These are phyloP conservation scores for Leccinellum rugosiceps DNA, from an alignment of 768 basidiomycete genomes.

Conservation along the genomic window DNA sequence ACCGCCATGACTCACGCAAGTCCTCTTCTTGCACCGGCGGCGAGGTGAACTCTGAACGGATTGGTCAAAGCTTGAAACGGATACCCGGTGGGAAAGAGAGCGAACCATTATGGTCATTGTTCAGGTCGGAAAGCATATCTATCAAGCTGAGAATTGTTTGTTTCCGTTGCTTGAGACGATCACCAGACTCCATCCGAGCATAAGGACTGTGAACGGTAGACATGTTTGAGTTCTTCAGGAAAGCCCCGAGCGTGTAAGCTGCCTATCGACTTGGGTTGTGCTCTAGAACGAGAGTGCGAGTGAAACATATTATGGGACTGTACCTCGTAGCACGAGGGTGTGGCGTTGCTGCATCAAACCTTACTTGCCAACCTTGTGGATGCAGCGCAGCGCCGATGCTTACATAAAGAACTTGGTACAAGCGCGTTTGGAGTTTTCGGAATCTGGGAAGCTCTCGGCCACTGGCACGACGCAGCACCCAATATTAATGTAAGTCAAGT, in stretches of 20 bases:
- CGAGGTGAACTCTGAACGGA: constrained; percentile 24
- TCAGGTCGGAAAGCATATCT: constrained; percentile 45
- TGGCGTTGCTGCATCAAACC: too few species aligned
- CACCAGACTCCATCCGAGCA: constrained; percentile 31
- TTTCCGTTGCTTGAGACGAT: constrained; percentile 37
- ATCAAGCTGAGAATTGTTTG: constrained; percentile 47
- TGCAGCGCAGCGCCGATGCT: too few species aligned
- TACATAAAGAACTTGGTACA: too few species aligned
- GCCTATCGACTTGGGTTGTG: constrained; percentile 25
- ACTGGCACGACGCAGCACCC: too few species aligned
- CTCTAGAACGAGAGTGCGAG: constrained; percentile 26
- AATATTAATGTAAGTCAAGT: too few species aligned
- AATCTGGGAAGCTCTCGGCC: too few species aligned
- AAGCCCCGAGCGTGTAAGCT: constrained; percentile 23
- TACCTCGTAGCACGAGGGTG: constrained; percentile 36
- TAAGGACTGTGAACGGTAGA: constrained; percentile 25
- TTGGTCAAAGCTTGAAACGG: constrained; percentile 5
- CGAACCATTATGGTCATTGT: constrained; percentile 38
- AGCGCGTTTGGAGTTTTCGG: too few species aligned
- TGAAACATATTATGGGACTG: constrained; percentile 23
- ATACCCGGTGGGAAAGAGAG: neutral
- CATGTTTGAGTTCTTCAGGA: constrained; percentile 24
- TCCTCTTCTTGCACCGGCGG: constrained; percentile 43
- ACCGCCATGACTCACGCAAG: constrained; percentile 29
- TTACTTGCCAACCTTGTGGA: too few species aligned